Evolutionary conservation across 208 protist species (phyloP).

Genomic region (Giardia duodenalis): DNA sequence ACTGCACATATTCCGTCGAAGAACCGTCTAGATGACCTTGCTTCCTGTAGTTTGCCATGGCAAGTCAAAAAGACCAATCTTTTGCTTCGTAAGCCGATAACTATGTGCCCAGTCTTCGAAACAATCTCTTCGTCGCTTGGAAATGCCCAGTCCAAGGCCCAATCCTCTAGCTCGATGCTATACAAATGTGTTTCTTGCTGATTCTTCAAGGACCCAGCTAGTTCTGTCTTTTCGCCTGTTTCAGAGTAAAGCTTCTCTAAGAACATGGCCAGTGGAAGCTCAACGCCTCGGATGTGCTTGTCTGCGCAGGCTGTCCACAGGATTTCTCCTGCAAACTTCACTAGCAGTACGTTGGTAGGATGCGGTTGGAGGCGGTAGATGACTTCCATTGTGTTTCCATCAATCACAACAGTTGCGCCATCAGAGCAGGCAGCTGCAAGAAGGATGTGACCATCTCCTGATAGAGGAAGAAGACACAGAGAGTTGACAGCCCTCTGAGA

Average conservation of each 20-base stretch:
- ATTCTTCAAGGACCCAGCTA: background rate
- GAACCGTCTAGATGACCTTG: background rate
- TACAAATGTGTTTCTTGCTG: background rate
- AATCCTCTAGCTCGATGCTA: background rate
- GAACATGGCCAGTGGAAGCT: background rate
- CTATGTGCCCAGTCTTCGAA: background rate
- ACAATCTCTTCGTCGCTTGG: background rate
- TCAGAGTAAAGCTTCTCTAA: background rate
- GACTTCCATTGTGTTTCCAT: background rate
- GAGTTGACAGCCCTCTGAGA: background rate
- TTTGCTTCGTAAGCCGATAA: background rate
- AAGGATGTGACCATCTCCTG: background rate
- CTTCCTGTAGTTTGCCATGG: background rate
- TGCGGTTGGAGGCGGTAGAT: background rate
- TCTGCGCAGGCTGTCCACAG: background rate
- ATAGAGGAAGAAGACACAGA: background rate
- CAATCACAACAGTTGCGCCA: background rate
- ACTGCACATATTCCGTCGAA: background rate
- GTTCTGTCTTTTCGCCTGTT: background rate
- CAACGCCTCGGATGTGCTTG: background rate
- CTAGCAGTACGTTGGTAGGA: background rate
- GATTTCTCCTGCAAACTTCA: background rate
- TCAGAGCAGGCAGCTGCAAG: background rate
- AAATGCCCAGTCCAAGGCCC: background rate
- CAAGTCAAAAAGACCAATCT: background rate